These are phyloP conservation scores for Halophytophthora polymorphica DNA, from an alignment of 352 stramenopile species.

Conservation along the genomic window DNA sequence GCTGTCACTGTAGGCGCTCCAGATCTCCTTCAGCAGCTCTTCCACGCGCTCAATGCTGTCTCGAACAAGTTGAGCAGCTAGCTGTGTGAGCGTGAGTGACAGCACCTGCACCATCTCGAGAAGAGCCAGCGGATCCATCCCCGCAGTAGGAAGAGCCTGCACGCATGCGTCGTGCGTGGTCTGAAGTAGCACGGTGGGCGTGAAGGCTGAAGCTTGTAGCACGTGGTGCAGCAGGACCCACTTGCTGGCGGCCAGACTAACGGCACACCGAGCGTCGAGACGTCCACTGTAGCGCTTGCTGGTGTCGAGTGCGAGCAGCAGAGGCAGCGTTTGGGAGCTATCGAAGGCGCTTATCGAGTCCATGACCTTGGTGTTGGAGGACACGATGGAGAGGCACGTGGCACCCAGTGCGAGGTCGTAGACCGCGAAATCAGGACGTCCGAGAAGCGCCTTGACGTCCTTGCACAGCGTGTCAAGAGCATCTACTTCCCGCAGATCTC, in stretches of 20 bases:
- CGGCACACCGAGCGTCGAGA: conserved; percentile 28
- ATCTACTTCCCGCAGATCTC: conserved; percentile 23
- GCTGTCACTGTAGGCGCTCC: conserved; percentile 66
- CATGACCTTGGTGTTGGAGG: conserved; percentile 18
- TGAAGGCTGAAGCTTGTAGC: conserved; percentile 45
- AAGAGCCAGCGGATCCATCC: conserved; percentile 53
- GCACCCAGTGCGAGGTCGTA: conserved; percentile 40
- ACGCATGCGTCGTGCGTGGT: conserved; percentile 40
- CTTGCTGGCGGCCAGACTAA: conserved; percentile 44
- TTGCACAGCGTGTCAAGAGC: conserved; percentile 31
- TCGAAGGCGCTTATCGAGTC: conserved; percentile 40
- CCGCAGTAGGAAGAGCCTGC: conserved; percentile 47
- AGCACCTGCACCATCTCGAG: conserved; percentile 71
- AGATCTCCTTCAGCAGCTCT: conserved; percentile 53
- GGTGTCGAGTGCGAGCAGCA: conserved; percentile 36
- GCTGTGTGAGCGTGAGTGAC: conserved; percentile 40
- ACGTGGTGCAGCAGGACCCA: conserved; percentile 55
- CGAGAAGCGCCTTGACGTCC: conserved; percentile 24
- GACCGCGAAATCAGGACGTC: conserved; percentile 2
- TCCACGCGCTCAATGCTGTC: conserved; percentile 26
- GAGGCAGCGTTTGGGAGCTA: conserved; percentile 25
- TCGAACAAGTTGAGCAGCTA: conserved; percentile 33
- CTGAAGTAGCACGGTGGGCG: conserved; percentile 37
- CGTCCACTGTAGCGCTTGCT: conserved; percentile 27
- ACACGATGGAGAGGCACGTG: conserved; percentile 33